Evolutionary conservation across 2,329 filamentous ascomycete genomes (phyloP), one percentile per base, ranked within the genome.

Genomic region (Sporothrix variecibatus): DNA sequence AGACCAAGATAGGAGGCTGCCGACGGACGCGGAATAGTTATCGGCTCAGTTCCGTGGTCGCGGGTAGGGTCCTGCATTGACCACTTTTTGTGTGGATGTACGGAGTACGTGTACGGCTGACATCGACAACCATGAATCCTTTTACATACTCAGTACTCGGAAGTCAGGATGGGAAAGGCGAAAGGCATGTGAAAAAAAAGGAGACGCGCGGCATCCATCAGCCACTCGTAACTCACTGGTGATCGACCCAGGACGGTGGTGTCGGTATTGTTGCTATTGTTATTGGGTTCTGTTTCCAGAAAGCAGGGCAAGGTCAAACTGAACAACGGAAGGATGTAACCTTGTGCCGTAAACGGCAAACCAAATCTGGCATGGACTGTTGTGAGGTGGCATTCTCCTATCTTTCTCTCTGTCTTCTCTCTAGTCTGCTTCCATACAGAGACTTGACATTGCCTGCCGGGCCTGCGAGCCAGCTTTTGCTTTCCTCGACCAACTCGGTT

Each of bases 321-420:
- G n/a, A n/a, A 64, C 20, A 40, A n/a, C 60, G 34, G 60, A 65
- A 65, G 60, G n/a, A 65, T 65, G 60, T 43, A 65, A 65, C 34
- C 60, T 38, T 43, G 60, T 65, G 34, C 60, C 60, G 60, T 43
- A 7, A 28, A 20, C 15, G 34, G 60, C 9, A 28, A 60, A 64
- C 40, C 34, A 40, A 23, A 38, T 3, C 1, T 5, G 23, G 2
- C 34, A 43, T 38, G 4, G 56, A 3, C 28, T 20, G 51, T 56
- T 20, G n/a, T 12, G 40, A 56, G 23, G 51, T 11, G 23, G 7
- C n/a, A 56, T 56, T 56, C 23, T 26, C n/a, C 23, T 26, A 26
- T 56, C 51, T 43, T 43, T 12, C 12, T 15, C 43, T 20, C 43
- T 49, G 11, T 49, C 43, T 49, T 49, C 43, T 17, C 15, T 20